Evolutionary conservation across 2,329 filamentous ascomycete species (phyloP), one percentile per base, ranked within the genome.

Genomic region (Dothistroma pini): DNA sequence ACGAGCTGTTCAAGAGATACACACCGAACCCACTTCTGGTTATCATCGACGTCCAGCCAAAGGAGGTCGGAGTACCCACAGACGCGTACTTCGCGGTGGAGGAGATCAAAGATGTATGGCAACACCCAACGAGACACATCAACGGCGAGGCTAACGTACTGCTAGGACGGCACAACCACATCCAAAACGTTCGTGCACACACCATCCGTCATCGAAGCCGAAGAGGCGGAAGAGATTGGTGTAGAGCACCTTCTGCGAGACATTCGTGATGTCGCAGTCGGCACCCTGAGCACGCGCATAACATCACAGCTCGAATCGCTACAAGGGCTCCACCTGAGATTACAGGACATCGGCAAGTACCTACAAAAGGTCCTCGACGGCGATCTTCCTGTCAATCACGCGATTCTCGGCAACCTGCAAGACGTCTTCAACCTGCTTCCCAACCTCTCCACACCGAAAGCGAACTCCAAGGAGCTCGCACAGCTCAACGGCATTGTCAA

Each of bases 41-140:
- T 75, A 99, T 99, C 77, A 93, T 99, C 70, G 95, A 99, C 75
- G 95, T 99, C 65, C 93, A 97, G 78, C 93, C 95, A 25, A 97
- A 97, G 80, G 93, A 97, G 79, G 90, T 96, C 21, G 95, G 95
- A 63, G 95, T 99, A 57, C 95, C 95, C 21, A 99, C 95, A 55
- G 95, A 99, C 80, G 95, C 95, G 53, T 99, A 99, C 81, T 99
- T 99, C 81, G 95, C 95, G 5, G 91, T 99, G 54, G 95, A 99
- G 74, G 95, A 99, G 82, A 99, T 99, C 80, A 97, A 97, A 81
- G 95, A 99, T 82, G 93, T 97, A 64, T 32, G 69, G 64, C n/a
- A 35, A 48, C 63, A 63, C 41, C 32, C 25, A 32, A 19, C 47
- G 60, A 4, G 10, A 6, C 10, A 21, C 16, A 32, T 54, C 60